phyloP scores from a whole-genome alignment of 257 asterid species.

The Solanum pennellii region DNA sequence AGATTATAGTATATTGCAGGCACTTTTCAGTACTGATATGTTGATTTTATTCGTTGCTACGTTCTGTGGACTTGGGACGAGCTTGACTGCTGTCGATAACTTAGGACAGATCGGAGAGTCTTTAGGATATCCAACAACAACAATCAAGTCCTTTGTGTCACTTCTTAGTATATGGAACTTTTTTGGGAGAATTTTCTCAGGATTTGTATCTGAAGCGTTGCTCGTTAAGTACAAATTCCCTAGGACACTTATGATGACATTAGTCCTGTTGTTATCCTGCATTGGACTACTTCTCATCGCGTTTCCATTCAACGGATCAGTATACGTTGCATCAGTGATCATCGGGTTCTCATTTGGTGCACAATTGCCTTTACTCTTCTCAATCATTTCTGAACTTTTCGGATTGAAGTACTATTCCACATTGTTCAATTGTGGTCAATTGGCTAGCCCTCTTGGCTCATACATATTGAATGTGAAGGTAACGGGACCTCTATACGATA shows the following conservation, averaged over 20 bases:
- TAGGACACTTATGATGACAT: conserved; percentile 58
- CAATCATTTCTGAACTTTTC: conserved; percentile 61
- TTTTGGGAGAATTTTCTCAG: conserved; percentile 66
- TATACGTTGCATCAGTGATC: conserved; percentile 48
- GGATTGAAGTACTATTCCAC: conserved; percentile 65
- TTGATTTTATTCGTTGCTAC: conserved; percentile 47
- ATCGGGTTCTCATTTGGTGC: conserved; percentile 83
- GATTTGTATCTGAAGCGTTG: conserved; percentile 53
- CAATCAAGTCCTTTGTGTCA: conserved; percentile 50
- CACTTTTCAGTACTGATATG: conserved; percentile 61
- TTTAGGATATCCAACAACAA: conserved; percentile 57
- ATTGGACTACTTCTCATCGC: conserved; percentile 56
- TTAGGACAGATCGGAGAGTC: conserved; percentile 74
- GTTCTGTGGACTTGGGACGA: conserved; percentile 63
- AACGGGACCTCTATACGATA: conserved; percentile 55
- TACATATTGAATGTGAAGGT: conserved; percentile 55
- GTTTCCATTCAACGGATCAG: conserved; percentile 54
- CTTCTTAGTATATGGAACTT: conserved; percentile 74
- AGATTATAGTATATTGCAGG: conserved; percentile 58
- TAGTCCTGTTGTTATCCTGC: conserved; percentile 49
- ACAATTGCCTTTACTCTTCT: conserved; percentile 45
- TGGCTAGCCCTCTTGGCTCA: conserved; percentile 71
- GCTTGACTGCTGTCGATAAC: conserved; percentile 71
- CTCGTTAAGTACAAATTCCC: conserved; percentile 53
- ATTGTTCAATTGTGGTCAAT: conserved; percentile 67